Conservation (phyloP, 1,284 basidiomycete species). For the Hymenochaete sp. region DNA sequence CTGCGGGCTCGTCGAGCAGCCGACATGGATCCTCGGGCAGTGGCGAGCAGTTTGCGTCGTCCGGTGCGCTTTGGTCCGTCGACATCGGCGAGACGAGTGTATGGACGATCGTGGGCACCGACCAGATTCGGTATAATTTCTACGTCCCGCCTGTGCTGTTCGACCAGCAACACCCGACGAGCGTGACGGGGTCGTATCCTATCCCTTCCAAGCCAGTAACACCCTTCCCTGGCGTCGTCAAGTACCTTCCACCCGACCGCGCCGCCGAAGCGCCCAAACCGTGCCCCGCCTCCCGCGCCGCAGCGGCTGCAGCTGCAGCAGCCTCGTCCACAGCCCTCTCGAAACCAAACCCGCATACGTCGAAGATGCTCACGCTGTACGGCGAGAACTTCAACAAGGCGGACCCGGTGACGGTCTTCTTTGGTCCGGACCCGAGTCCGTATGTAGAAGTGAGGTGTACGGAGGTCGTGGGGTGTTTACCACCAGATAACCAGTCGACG, state of each 20-base stretch:
- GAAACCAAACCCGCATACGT: slow-evolving; percentile 62
- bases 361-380: slow-evolving; percentile 77
- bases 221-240: slow-evolving; percentile 77
- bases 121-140: slow-evolving; percentile 86
- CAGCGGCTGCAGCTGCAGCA: too few relatives aligned
- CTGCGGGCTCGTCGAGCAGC: slow-evolving; percentile 60
- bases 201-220: slow-evolving; percentile 77
- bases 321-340: too few relatives aligned
- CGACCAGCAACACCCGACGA: slow-evolving; percentile 59
- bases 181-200: slow-evolving; percentile 59
- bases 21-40: slow-evolving; percentile 55
- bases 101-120: slow-evolving; percentile 89
- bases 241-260: slow-evolving; percentile 79
- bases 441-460: slow-evolving; percentile 85
- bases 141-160: slow-evolving; percentile 81
- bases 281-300: slow-evolving; percentile 51
- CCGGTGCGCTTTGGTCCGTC: slow-evolving; percentile 78
- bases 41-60: slow-evolving; percentile 57
- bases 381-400: slow-evolving; percentile 84
- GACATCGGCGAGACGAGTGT: slow-evolving; percentile 85
- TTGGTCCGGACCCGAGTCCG: slow-evolving; percentile 78
- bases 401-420: slow-evolving; percentile 75
- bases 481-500: slow-evolving; percentile 52
- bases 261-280: slow-evolving; percentile 65
- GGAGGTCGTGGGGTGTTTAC: slow-evolving; percentile 75